A percentile compares a stretch with the other conserved stretches of the same genome.
Evolutionary conservation across 129 eudicot genomes (phyloP).

Genomic region (Pulicaria dysenterica): DNA sequence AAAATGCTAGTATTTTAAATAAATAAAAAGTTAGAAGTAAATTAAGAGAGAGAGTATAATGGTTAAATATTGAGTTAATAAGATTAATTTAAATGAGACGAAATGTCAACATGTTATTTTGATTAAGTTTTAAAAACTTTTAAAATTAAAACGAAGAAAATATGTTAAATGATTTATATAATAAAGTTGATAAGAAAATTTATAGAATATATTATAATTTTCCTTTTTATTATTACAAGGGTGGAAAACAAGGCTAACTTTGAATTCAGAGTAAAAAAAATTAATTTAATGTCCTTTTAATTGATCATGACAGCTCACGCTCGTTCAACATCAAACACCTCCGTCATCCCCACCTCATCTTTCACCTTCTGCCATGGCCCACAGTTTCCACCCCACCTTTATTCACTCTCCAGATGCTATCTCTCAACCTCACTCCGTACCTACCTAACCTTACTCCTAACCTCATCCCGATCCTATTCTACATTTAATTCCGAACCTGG

Average conservation of each 20-base stretch:
- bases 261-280: not conserved
- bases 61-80: too few relatives aligned
- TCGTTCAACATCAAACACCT: slow-evolving; percentile 12
- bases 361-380: slow-evolving; percentile 28
- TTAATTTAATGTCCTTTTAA: slow-evolving; percentile 29
- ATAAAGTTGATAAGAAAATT: too few relatives aligned
- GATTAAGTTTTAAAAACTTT: too few relatives aligned
- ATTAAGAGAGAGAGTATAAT: too few relatives aligned
- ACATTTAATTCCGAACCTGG: not conserved
- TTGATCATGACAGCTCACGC: slow-evolving; percentile 33
- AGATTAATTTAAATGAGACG: too few relatives aligned
- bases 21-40: too few relatives aligned
- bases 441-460: not conserved
- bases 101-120: too few relatives aligned
- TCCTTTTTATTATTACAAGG: too few relatives aligned
- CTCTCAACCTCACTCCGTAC: slow-evolving; percentile 7
- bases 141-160: too few relatives aligned
- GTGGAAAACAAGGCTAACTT: not conserved
- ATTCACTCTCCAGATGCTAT: not conserved
- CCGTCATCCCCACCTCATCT: slow-evolving; percentile 33
- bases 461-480: slow-evolving; percentile 25
- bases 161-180: too few relatives aligned
- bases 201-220: too few relatives aligned
- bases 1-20: too few relatives aligned
- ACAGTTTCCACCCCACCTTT: not conserved